A percentile compares a stretch with the other conserved stretches of the same genome.
These are phyloP conservation scores for Wickerhamiella occidentalis DNA, from an alignment of 805 yeast species.

Conservation along the genomic window DNA sequence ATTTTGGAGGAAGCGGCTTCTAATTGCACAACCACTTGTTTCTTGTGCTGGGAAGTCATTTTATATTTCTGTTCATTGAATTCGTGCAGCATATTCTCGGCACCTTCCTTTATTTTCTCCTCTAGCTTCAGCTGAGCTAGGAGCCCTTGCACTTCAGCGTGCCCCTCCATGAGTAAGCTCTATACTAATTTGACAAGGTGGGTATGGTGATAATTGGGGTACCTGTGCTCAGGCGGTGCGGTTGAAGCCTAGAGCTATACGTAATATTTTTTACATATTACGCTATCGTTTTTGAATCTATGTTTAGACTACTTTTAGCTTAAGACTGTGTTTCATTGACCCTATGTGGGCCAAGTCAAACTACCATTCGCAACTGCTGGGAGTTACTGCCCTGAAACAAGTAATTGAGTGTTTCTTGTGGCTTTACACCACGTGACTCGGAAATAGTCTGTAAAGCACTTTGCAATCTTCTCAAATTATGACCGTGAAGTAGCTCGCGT, in stretches of 20 bases:
- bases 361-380: too few species aligned
- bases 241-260: not conserved
- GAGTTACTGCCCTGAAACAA: too few species aligned
- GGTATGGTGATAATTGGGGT: not conserved
- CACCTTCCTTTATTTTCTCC: slow-evolving; percentile 29
- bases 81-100: slow-evolving; percentile 29
- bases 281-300: too few species aligned
- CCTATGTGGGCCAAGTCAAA: too few species aligned
- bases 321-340: too few species aligned
- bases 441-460: too few species aligned
- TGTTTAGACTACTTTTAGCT: too few species aligned
- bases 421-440: too few species aligned
- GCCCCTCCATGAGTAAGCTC: slow-evolving; percentile 7
- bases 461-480: too few species aligned
- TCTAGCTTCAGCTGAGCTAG: slow-evolving; percentile 28
- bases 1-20: slow-evolving; percentile 18
- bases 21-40: slow-evolving; percentile 17
- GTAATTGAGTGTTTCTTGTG: too few species aligned
- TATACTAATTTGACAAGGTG: not conserved
- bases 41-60: slow-evolving; percentile 12
- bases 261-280: too few species aligned
- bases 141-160: slow-evolving; percentile 17
- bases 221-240: not conserved
- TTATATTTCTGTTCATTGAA: slow-evolving; percentile 17
- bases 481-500: too few species aligned